Base-by-base conservation (phyloP, 371 early-diverging fungal species). In the Mortierella sp. region DNA sequence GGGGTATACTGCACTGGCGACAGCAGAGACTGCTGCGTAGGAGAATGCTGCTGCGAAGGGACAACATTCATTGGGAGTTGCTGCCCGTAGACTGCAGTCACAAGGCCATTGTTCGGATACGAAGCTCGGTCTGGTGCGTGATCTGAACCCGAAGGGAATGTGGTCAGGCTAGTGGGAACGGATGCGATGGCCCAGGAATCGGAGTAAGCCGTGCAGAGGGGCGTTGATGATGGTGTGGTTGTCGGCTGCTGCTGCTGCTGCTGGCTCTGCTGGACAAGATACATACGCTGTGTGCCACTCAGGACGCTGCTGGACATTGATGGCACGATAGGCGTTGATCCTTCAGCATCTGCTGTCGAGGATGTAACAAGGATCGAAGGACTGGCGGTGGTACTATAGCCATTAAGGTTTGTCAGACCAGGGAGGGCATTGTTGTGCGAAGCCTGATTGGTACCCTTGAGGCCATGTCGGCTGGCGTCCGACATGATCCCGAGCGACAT, bases 401-500 rank as follows among this genome's bases (percentile, higher is more conserved):
- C n/a, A n/a, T 31, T 27, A 47, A 23, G 45, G 31, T 10, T 49
- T n/a, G n/a, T n/a, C n/a, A 34, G 10, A 10, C 34, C 34, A 34
- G 34, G 7, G 34, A 34, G 34, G 34, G 34, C 34, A 34, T 10
- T 34, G 34, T 34, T 34, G 34, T 34, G 34, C 34, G 34, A 34
- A 34, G 4, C 34, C 4, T 4, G 34, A 34, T 34, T 34, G 34
- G 4, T 34, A 10, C 10, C 24, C 19, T 49, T 58, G 49, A 5
- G 2, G 18, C 43, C 41, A 16, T 39, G 24, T 38, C 31, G 67
- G 14, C 31, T 14, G 41, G 58, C 23, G 28, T 53, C n/a, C 27
- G 60, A 46, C 71, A 71, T 65, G 52, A 71, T 60, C 3, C 54
- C 62, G 13, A 61, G 31, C n/a, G 72, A 61, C 27, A 72, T 21